Conservation (phyloP, 169 alveolate species). For the Cryptosporidium meleagridis region DNA sequence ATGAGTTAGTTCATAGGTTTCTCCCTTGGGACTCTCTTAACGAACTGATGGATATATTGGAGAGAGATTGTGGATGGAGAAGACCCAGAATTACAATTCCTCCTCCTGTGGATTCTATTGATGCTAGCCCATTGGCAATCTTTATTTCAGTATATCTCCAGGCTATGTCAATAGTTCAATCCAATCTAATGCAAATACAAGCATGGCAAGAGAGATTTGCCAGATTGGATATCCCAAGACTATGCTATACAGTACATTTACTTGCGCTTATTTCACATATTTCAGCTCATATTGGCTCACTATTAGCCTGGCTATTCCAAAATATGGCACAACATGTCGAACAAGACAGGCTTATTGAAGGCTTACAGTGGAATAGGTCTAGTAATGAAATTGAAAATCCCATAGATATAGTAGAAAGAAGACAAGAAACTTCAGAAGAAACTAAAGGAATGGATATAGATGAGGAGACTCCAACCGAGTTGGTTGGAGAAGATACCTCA, state of each 20-base stretch:
- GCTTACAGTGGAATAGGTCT: slow-evolving; percentile 43
- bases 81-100: slow-evolving; percentile 71
- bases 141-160: slow-evolving; percentile 59
- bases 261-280: slow-evolving; percentile 58
- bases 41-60: slow-evolving; percentile 37
- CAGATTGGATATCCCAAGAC: slow-evolving; percentile 60
- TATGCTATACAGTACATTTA: slow-evolving; percentile 60
- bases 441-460: background rate
- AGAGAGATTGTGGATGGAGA: slow-evolving; percentile 62
- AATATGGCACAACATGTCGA: slow-evolving; percentile 71
- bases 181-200: slow-evolving; percentile 52
- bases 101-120: slow-evolving; percentile 46
- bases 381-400: background rate
- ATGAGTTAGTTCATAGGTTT: slow-evolving; percentile 55
- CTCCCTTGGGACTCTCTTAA: slow-evolving; percentile 72
- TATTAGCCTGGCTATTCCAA: slow-evolving; percentile 71
- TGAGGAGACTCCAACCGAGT: background rate
- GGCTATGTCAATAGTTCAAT: slow-evolving; percentile 44
- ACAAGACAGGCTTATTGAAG: slow-evolving; percentile 49
- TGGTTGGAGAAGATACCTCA: background rate
- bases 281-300: slow-evolving; percentile 63
- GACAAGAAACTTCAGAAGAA: background rate
- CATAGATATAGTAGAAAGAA: background rate
- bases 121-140: slow-evolving; percentile 48
- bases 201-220: slow-evolving; percentile 76